Evolutionary conservation across 129 eudicot genomes (phyloP).

Genomic region (Flaveria brownii): DNA sequence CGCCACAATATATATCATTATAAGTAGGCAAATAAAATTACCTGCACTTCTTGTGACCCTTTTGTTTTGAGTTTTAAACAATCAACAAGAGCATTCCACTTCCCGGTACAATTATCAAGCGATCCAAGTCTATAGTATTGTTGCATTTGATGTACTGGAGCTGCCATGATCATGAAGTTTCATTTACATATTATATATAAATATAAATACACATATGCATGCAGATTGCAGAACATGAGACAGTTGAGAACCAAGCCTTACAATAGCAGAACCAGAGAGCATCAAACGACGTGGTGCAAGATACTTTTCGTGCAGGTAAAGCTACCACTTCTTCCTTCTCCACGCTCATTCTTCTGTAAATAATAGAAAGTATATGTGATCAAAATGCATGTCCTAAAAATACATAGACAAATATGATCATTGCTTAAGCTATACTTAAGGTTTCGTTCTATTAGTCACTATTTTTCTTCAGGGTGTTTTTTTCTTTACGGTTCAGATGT

Average conservation of each 20-base stretch:
- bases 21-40: constrained; percentile 20
- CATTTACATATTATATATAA: background rate
- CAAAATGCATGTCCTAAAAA: background rate
- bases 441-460: background rate
- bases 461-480: background rate
- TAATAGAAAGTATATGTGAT: background rate
- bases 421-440: background rate
- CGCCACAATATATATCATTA: background rate
- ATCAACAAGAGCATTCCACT: constrained; percentile 74
- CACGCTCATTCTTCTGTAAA: background rate
- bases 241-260: constrained; percentile 35
- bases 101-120: constrained; percentile 76
- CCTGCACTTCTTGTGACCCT: constrained; percentile 67
- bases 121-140: constrained; percentile 86
- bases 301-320: constrained; percentile 6
- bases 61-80: constrained; percentile 90
- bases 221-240: background rate
- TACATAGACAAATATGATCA: background rate
- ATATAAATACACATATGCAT: background rate
- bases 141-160: constrained; percentile 99
- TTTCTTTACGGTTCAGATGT: background rate
- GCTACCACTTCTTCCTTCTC: constrained; percentile 3
- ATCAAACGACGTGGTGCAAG: constrained; percentile 45
- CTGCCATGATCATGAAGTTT: constrained; percentile 44
- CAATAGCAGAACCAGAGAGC: constrained; percentile 95